These are phyloP conservation scores for Diaporthe capsici DNA, from an alignment of 2,329 filamentous ascomycete species.

Conservation along the genomic window DNA sequence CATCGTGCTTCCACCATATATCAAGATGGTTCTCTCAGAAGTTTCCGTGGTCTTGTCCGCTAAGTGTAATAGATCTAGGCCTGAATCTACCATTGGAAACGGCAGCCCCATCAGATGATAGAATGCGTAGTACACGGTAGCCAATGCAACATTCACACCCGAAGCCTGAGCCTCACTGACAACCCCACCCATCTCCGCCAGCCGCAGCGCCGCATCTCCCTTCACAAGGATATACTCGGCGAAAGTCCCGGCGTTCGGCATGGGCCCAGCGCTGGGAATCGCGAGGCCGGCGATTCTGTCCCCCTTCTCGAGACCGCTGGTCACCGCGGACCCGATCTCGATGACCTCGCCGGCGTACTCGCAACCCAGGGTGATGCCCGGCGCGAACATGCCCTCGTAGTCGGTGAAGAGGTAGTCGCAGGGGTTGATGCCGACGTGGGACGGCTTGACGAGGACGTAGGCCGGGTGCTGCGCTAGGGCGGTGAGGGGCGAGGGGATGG, in stretches of 20 bases:
- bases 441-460: neutral
- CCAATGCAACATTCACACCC: neutral
- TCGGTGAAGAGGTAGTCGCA: neutral
- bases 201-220: neutral
- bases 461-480: neutral
- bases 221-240: neutral
- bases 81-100: neutral
- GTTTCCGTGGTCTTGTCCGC: neutral
- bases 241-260: neutral
- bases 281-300: neutral
- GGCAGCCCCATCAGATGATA: neutral
- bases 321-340: neutral
- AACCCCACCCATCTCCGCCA: neutral
- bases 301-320: neutral
- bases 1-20: neutral
- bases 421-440: neutral
- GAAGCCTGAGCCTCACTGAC: neutral
- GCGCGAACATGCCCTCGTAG: slow-evolving; percentile 3
- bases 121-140: neutral
- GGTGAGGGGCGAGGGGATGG: neutral
- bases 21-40: neutral
- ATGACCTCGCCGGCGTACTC: slow-evolving; percentile 2
- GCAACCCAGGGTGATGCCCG: neutral
- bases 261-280: neutral
- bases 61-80: no score